phyloP scores from a whole-genome alignment of 352 stramenopile genomes.

The Labyrinthula sp. region DNA sequence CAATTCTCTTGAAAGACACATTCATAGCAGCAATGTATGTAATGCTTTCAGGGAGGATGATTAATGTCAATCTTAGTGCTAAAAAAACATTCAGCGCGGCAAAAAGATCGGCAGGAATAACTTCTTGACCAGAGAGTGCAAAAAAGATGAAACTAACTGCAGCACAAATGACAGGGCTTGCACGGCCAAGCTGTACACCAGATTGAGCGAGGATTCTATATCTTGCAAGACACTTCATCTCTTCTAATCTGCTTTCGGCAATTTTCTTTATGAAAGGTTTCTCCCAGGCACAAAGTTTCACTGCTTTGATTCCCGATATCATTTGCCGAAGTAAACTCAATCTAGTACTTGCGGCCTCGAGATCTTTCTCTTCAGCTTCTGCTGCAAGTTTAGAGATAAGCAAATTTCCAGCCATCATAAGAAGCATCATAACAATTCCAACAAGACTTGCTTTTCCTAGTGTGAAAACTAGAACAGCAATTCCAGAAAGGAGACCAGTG shows the following conservation, averaged over 20 bases:
- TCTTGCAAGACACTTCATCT: slow-evolving; percentile 8
- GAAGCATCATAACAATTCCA: slow-evolving; percentile 21
- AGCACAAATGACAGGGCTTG: slow-evolving; percentile 5
- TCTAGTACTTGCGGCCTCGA: slow-evolving; percentile 36
- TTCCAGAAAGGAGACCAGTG: slow-evolving; percentile 9
- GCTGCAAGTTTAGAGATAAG: slow-evolving; percentile 4
- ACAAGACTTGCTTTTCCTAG: slow-evolving; percentile 8
- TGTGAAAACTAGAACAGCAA: slow-evolving; percentile 5
- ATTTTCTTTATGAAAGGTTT: slow-evolving; percentile 27
- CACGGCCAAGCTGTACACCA: slow-evolving; percentile 17
- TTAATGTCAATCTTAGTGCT: slow-evolving; percentile 19
- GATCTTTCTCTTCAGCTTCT: slow-evolving; percentile 18
- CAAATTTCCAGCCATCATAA: slow-evolving; percentile 7
- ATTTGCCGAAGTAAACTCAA: slow-evolving; percentile 50
- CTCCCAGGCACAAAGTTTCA: slow-evolving; percentile 53
- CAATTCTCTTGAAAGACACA: slow-evolving; percentile 5
- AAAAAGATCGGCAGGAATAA: slow-evolving; percentile 14
- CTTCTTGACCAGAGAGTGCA: background rate
- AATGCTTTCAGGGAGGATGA: slow-evolving; percentile 17
- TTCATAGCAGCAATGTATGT: slow-evolving; percentile 18
- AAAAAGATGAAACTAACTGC: slow-evolving; percentile 23
- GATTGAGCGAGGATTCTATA: slow-evolving; percentile 13
- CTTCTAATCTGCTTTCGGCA: background rate
- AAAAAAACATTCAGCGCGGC: slow-evolving; percentile 25
- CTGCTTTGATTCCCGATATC: slow-evolving; percentile 49